phyloP scores from a whole-genome alignment of 2,329 filamentous ascomycete species.

The Paecilomyces sp. region DNA sequence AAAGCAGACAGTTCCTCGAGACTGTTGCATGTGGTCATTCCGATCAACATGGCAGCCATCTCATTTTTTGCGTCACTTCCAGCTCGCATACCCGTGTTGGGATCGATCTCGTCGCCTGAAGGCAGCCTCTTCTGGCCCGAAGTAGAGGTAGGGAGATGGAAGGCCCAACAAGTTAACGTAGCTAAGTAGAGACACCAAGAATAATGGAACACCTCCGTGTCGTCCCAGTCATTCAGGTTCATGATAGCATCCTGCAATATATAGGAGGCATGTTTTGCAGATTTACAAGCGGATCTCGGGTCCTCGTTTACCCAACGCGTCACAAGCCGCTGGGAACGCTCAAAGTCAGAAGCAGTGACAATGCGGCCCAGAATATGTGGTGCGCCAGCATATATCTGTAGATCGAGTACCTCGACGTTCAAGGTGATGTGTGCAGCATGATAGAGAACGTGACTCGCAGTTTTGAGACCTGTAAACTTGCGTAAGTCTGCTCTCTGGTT shows the following conservation, averaged over 20 bases:
- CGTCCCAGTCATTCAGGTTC: conserved; percentile 45
- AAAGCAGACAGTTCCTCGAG: conserved; percentile 27
- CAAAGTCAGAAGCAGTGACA: conserved; percentile 45
- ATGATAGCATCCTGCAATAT: conserved; percentile 46
- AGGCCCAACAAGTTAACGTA: conserved; percentile 52
- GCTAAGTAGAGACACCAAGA: conserved; percentile 57
- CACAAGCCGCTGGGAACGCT: conserved; percentile 44
- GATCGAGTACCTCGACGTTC: conserved; percentile 52
- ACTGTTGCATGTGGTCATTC: conserved; percentile 25
- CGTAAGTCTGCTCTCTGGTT: conserved; percentile 21
- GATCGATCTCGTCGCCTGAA: conserved; percentile 3
- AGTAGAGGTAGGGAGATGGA: conserved; percentile 38
- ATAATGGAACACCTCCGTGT: conserved; percentile 52
- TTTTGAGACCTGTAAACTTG: conserved; percentile 43
- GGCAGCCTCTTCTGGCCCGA: not conserved
- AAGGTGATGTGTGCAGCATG: conserved; percentile 52
- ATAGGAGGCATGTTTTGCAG: conserved; percentile 48
- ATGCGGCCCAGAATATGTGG: conserved; percentile 52
- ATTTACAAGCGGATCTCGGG: conserved; percentile 29
- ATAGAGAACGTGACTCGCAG: conserved; percentile 50
- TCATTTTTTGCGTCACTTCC: conserved; percentile 32
- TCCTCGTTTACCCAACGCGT: conserved; percentile 42
- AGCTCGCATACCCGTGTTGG: conserved; percentile 29
- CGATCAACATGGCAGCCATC: conserved; percentile 25
- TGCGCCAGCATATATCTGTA: conserved; percentile 57